Evolutionary conservation across 2,329 filamentous ascomycete species (phyloP).

Genomic region (Exophiala phaeomuriformis): DNA sequence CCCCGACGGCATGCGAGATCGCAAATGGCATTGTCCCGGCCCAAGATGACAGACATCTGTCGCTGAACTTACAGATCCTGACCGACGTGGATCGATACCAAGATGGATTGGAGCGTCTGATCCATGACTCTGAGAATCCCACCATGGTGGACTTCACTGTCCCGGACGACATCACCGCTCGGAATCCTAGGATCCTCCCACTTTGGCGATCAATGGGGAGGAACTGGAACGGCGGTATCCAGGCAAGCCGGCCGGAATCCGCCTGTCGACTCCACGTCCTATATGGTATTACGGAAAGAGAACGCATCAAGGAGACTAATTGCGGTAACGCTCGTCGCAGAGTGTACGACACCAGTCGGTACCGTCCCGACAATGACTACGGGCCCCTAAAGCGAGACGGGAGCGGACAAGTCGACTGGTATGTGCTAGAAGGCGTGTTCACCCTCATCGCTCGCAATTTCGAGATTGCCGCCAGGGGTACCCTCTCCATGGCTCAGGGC

Average conservation of each 20-base stretch:
- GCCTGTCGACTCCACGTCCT: slow-evolving; percentile 25
- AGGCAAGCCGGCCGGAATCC: slow-evolving; percentile 16
- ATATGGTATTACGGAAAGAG: slow-evolving; percentile 22
- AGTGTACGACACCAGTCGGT: slow-evolving; percentile 25
- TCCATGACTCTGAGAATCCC: slow-evolving; percentile 10
- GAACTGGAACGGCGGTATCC: slow-evolving; percentile 2
- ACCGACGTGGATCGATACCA: slow-evolving; percentile 7
- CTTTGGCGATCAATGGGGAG: slow-evolving; percentile 13
- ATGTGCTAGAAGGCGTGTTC: slow-evolving; percentile 23
- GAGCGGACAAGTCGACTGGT: slow-evolving; percentile 24
- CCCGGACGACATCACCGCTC: background rate
- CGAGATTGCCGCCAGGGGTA: slow-evolving; percentile 12
- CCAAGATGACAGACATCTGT: slow-evolving; percentile 21
- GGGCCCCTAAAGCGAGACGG: slow-evolving; percentile 25
- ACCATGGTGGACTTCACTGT: background rate
- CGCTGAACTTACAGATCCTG: slow-evolving; percentile 21
- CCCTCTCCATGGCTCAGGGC: slow-evolving; percentile 21
- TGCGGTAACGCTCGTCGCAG: slow-evolving; percentile 20
- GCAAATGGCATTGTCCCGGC: slow-evolving; percentile 10
- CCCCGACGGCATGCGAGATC: slow-evolving; percentile 16
- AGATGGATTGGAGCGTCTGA: slow-evolving; percentile 17
- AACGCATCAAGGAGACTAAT: slow-evolving; percentile 16
- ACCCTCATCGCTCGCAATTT: slow-evolving; percentile 24
- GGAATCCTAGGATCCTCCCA: slow-evolving; percentile 3
- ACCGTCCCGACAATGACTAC: slow-evolving; percentile 20